Evolutionary conservation across 805 yeast genomes (phyloP).

Genomic region (Teunomyces stri): DNA sequence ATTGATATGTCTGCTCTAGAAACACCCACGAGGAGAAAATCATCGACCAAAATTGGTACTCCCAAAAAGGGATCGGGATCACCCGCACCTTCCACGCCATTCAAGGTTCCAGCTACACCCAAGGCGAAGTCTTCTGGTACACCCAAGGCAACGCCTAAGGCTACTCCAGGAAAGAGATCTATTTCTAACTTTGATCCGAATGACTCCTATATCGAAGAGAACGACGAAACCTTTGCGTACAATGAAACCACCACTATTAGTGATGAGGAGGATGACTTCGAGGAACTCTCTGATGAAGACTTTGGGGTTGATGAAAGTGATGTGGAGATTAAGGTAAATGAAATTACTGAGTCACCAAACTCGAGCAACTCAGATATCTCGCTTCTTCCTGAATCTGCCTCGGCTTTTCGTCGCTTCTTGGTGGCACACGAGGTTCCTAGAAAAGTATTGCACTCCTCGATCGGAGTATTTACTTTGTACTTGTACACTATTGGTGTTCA

Average conservation of each 20-base stretch:
- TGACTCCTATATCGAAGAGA: conserved; percentile 35
- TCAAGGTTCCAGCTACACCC: conserved; percentile 1
- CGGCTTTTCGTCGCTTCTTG: conserved; percentile 37
- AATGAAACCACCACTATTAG: conserved; percentile 18
- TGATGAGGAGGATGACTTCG: conserved; percentile 15
- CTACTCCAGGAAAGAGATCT: conserved; percentile 13
- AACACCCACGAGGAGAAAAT: not conserved
- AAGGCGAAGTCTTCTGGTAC: conserved; percentile 8
- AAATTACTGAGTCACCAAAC: not conserved
- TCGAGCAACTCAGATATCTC: not conserved
- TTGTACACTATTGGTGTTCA: conserved; percentile 64
- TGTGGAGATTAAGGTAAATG: conserved; percentile 3
- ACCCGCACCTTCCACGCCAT: conserved; percentile 1
- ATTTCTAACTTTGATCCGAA: conserved; percentile 21
- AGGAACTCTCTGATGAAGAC: conserved; percentile 11
- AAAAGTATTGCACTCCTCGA: conserved; percentile 82
- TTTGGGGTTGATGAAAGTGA: conserved; percentile 11
- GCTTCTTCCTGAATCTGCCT: not conserved
- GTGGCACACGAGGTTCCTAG: conserved; percentile 87
- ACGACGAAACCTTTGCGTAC: conserved; percentile 36
- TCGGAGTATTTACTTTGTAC: conserved; percentile 77
- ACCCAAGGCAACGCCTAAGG: conserved; percentile 8
- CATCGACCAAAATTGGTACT: not conserved
- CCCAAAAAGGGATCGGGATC: not conserved
- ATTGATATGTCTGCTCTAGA: not conserved